phyloP scores from a whole-genome alignment of 192 early-diverging fungal species.

The Entomortierella lignicola region DNA sequence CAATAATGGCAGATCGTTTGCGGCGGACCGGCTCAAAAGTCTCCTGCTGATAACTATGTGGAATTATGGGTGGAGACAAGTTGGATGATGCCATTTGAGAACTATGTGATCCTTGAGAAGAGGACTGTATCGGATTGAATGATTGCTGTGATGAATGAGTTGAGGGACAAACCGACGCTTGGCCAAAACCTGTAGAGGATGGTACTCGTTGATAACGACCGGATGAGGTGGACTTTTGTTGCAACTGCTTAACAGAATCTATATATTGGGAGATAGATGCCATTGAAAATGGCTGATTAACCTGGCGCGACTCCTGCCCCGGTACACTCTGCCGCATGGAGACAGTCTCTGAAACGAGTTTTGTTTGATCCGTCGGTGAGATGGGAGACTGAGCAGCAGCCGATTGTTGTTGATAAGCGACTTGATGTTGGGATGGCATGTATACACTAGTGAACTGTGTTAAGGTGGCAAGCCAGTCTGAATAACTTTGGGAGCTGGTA shows the following conservation, averaged over 20 bases:
- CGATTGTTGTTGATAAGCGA: slow-evolving; percentile 39
- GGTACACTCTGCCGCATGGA: background rate
- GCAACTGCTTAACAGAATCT: slow-evolving; percentile 34
- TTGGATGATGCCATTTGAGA: slow-evolving; percentile 1
- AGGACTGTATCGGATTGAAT: background rate
- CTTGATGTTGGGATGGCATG: slow-evolving; percentile 44
- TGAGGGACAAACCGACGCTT: background rate
- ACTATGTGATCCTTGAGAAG: slow-evolving; percentile 1
- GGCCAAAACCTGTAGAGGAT: slow-evolving; percentile 6
- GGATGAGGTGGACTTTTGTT: slow-evolving; percentile 17
- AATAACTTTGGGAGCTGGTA: slow-evolving; percentile 75
- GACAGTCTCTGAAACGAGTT: background rate
- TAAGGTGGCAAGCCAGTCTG: slow-evolving; percentile 69
- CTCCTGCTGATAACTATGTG: slow-evolving; percentile 17
- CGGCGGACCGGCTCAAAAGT: slow-evolving; percentile 18
- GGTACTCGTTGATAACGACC: slow-evolving; percentile 20
- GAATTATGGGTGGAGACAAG: slow-evolving; percentile 3
- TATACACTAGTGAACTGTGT: slow-evolving; percentile 53
- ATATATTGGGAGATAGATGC: slow-evolving; percentile 43
- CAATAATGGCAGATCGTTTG: slow-evolving; percentile 45
- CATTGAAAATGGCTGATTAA: slow-evolving; percentile 26
- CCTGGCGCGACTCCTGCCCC: background rate
- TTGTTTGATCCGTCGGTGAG: slow-evolving; percentile 31
- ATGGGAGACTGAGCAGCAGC: slow-evolving; percentile 34
- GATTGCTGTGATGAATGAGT: slow-evolving; percentile 12